Conservation (phyloP, 2,329 filamentous ascomycete species). For the Fusarium sororula region DNA sequence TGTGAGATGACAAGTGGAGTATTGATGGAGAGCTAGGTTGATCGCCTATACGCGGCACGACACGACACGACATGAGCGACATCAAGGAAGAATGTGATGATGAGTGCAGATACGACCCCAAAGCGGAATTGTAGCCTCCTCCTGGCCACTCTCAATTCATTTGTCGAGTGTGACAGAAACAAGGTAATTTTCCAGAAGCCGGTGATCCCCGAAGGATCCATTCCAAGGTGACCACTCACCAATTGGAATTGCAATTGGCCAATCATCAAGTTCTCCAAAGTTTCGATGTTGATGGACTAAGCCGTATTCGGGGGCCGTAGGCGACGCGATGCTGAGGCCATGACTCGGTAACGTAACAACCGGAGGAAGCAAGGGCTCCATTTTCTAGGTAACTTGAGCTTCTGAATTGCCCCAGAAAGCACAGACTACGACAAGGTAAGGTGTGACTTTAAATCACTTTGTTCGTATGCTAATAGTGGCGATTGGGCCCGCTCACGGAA, state of each 20-base stretch:
- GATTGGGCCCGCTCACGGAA: background rate
- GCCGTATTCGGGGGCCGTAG: background rate
- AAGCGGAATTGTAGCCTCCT: constrained; percentile 9
- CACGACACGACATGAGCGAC: background rate
- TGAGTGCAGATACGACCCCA: background rate
- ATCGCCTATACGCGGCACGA: background rate
- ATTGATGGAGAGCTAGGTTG: background rate
- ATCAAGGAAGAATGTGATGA: background rate
- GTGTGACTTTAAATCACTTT: background rate
- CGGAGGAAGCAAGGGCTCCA: background rate
- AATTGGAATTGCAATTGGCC: background rate
- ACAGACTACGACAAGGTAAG: background rate
- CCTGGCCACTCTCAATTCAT: background rate
- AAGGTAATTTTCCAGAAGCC: constrained; percentile 11
- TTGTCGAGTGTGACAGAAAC: background rate
- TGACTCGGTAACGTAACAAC: constrained; percentile 13
- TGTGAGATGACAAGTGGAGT: constrained; percentile 1
- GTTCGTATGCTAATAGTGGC: background rate
- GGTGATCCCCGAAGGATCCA: constrained; percentile 13
- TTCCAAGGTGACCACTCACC: background rate
- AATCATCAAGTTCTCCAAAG: background rate
- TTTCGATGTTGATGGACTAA: background rate
- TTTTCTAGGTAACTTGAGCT: background rate
- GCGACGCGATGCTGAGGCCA: constrained; percentile 1
- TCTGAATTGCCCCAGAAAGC: constrained; percentile 5